Evolutionary conservation across 768 basidiomycete species (phyloP).

Genomic region (Naganishia antarctica): DNA sequence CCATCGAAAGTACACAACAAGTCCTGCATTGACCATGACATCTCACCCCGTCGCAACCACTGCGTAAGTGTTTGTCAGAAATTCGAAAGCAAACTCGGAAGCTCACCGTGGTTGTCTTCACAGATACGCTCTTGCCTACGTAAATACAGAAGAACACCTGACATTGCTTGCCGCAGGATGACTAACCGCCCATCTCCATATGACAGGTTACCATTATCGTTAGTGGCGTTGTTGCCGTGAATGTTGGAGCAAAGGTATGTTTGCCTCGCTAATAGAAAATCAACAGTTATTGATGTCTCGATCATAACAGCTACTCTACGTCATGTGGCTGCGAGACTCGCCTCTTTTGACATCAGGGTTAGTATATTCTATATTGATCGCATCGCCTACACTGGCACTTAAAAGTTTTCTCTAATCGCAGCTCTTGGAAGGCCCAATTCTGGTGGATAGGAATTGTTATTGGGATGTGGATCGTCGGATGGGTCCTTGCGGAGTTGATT

Average conservation of each 20-base stretch:
- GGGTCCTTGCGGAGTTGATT: conserved; percentile 34
- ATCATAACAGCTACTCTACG: conserved; percentile 29
- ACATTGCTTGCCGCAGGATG: background rate
- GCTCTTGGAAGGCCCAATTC: conserved; percentile 28
- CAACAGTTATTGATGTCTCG: background rate
- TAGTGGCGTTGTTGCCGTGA: conserved; percentile 34
- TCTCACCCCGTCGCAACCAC: conserved; percentile 30
- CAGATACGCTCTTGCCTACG: conserved; percentile 13
- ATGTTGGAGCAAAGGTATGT: conserved; percentile 34
- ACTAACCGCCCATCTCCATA: background rate
- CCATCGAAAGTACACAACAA: conserved; percentile 28
- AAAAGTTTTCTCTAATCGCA: background rate
- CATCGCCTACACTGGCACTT: too few species aligned
- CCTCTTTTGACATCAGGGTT: conserved; percentile 32
- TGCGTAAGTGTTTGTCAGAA: conserved; percentile 21
- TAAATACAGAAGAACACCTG: background rate
- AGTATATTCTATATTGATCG: background rate
- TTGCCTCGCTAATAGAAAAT: background rate
- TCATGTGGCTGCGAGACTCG: conserved; percentile 31
- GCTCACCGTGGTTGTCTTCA: background rate
- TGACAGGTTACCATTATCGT: conserved; percentile 29
- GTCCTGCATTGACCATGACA: conserved; percentile 37
- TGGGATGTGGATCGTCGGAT: conserved; percentile 35
- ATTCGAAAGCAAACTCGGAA: background rate
- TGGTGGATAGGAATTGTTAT: conserved; percentile 32